Conservation (phyloP, 345 rosid genomes). For the Luvunga scandens region DNA sequence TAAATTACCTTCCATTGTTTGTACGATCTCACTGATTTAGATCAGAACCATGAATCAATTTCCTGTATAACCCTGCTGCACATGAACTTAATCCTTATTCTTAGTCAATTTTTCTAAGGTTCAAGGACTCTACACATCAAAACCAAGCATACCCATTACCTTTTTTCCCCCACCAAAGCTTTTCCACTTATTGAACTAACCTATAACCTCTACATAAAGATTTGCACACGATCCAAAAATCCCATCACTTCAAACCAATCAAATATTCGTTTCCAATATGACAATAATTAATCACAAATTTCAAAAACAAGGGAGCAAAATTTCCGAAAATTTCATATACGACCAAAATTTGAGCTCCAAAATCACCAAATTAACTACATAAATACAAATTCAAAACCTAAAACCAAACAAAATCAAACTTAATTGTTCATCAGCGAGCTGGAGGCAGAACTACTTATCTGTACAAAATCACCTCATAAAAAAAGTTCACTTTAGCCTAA, state of each 20-base stretch:
- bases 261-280: slow-evolving; percentile 13
- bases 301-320: neutral
- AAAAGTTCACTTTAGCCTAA: neutral
- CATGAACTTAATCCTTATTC: neutral
- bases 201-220: neutral
- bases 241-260: slow-evolving; percentile 12
- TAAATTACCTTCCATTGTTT: slow-evolving; percentile 65
- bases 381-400: neutral
- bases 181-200: neutral
- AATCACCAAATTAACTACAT: slow-evolving; percentile 1
- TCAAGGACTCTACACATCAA: neutral
- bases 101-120: neutral
- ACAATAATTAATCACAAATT: slow-evolving; percentile 7
- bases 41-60: slow-evolving; percentile 19
- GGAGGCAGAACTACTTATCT: slow-evolving; percentile 14
- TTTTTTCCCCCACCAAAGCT: slow-evolving; percentile 1
- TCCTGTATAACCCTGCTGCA: slow-evolving; percentile 17
- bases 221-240: neutral
- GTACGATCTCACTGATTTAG: neutral
- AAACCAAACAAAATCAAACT: neutral
- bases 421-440: neutral
- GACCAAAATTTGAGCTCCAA: slow-evolving; percentile 6
- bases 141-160: slow-evolving; percentile 18
- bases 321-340: neutral
- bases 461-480: slow-evolving; percentile 3